Percentiles rank a stretch among this genome's conserved stretches.
Conservation (phyloP, 1,139 yeast species). For the Pichia sp. region DNA sequence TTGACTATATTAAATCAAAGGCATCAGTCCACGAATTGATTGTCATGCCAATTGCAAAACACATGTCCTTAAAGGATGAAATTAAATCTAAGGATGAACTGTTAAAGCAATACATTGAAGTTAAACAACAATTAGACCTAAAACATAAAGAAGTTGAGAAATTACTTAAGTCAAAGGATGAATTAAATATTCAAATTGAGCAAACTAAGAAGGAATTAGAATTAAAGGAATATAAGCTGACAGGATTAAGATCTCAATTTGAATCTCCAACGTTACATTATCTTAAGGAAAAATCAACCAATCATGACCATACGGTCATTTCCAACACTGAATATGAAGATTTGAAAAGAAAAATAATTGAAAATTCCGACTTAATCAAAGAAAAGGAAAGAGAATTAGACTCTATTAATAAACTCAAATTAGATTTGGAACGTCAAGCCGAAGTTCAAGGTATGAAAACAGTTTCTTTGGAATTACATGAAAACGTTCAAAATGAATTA, state of each 20-base stretch:
- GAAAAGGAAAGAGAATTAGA: slow-evolving; percentile 12
- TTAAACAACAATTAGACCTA: slow-evolving; percentile 2
- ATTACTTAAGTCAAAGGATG: not conserved
- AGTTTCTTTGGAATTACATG: slow-evolving; percentile 15
- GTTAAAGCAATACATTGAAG: not conserved
- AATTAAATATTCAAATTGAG: slow-evolving; percentile 3
- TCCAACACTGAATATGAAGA: slow-evolving; percentile 25
- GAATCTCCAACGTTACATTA: slow-evolving; percentile 21
- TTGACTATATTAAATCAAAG: slow-evolving; percentile 24
- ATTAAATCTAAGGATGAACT: slow-evolving; percentile 6
- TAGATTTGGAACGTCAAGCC: slow-evolving; percentile 13
- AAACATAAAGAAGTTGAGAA: slow-evolving; percentile 11
- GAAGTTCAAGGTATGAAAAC: slow-evolving; percentile 12
- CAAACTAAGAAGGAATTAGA: not conserved
- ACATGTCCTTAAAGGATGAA: slow-evolving; percentile 11
- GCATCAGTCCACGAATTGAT: slow-evolving; percentile 27
- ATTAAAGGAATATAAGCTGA: slow-evolving; percentile 6
- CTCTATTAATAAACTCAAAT: slow-evolving; percentile 9
- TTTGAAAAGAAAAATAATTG: slow-evolving; percentile 8
- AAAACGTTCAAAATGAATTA: slow-evolving; percentile 11
- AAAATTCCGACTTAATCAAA: slow-evolving; percentile 6
- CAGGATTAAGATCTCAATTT: not conserved
- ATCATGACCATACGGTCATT: slow-evolving; percentile 27
- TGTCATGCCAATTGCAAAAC: slow-evolving; percentile 28
- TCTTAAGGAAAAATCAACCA: slow-evolving; percentile 25